A percentile compares a stretch with the other conserved stretches of the same genome.
Evolutionary conservation across 2,329 filamentous ascomycete genomes (phyloP).

Genomic region (Diaporthe citriasiana): DNA sequence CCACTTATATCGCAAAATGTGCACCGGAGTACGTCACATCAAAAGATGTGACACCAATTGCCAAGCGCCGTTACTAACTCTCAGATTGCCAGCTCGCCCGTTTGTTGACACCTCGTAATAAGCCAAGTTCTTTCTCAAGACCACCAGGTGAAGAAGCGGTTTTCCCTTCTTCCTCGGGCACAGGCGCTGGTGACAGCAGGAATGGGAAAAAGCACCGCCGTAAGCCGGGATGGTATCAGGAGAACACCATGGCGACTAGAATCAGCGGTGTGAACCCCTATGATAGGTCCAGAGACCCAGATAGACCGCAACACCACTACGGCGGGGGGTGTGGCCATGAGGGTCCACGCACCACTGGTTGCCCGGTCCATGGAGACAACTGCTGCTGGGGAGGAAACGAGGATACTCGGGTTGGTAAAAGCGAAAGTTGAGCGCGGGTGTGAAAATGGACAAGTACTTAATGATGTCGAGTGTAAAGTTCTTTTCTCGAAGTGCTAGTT

Average conservation of each 20-base stretch:
- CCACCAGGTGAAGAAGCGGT: neutral
- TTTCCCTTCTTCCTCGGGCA: neutral
- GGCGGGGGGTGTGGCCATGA: neutral
- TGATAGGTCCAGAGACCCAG: neutral
- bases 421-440: neutral
- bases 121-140: neutral
- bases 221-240: slow-evolving; percentile 8
- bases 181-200: neutral
- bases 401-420: neutral
- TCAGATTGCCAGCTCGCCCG: neutral
- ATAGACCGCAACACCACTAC: neutral
- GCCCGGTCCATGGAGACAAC: slow-evolving; percentile 1
- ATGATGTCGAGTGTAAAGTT: neutral
- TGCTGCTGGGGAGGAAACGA: slow-evolving; percentile 12
- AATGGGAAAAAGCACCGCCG: slow-evolving; percentile 1
- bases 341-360: neutral
- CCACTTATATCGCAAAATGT: neutral
- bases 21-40: neutral
- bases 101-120: neutral
- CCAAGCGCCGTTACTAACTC: neutral
- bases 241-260: neutral
- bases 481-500: no score
- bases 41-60: neutral
- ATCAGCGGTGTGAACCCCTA: slow-evolving; percentile 3
- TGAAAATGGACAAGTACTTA: neutral